Evolutionary conservation across 768 basidiomycete species (phyloP).

Genomic region (Amanita fuliginea): DNA sequence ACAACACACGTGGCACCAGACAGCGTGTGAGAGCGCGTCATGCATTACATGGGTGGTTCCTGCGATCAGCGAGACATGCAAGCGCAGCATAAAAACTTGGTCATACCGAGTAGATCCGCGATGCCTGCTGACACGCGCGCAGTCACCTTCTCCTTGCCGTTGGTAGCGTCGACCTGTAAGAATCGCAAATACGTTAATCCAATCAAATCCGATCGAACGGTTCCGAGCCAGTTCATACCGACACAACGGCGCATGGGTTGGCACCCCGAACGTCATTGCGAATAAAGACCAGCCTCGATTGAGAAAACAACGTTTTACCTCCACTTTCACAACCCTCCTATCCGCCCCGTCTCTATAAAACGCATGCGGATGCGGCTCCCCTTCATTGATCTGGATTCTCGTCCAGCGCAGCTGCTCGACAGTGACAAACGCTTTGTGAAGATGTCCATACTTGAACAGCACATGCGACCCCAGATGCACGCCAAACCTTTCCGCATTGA

Average conservation of each 20-base stretch:
- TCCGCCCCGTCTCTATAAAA: constrained; percentile 90
- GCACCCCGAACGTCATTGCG: neutral
- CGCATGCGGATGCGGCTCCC: constrained; percentile 57
- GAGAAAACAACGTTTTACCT: constrained; percentile 24
- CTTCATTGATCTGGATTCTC: constrained; percentile 47
- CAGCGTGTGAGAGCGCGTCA: neutral
- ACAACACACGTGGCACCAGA: neutral
- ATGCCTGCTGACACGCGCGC: constrained; percentile 62
- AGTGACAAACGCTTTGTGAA: constrained; percentile 57
- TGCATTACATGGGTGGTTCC: too few relatives aligned
- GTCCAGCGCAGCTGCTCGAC: constrained; percentile 80
- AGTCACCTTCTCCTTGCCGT: constrained; percentile 48
- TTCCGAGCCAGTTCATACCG: neutral
- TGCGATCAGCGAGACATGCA: neutral
- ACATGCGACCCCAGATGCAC: constrained; percentile 80
- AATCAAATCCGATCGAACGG: neutral
- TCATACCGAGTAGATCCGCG: constrained; percentile 69
- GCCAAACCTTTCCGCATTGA: constrained; percentile 77
- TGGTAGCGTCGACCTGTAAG: constrained; percentile 49
- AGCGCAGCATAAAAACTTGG: neutral
- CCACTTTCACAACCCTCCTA: constrained; percentile 56
- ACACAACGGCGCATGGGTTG: neutral
- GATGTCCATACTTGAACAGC: constrained; percentile 69
- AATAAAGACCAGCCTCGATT: neutral
- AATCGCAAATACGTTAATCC: neutral